Percentiles rank a stretch among this genome's conserved stretches.
Evolutionary conservation across 345 rosid genomes (phyloP).

Genomic region (Passiflora organensis): DNA sequence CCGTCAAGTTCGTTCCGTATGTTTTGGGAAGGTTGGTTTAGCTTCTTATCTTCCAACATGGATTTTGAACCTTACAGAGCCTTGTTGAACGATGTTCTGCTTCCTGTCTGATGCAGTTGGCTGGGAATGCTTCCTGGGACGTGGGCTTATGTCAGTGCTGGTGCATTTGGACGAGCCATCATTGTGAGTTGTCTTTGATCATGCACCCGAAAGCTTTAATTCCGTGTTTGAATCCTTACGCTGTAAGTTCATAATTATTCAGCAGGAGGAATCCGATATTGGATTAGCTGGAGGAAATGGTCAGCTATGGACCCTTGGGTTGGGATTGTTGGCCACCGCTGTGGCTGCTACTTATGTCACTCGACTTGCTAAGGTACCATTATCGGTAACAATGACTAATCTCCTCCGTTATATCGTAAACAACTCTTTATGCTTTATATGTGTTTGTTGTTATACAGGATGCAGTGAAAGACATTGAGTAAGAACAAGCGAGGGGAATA

Average conservation of each 20-base stretch:
- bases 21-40: slow-evolving; percentile 72
- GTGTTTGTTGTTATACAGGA: slow-evolving; percentile 38
- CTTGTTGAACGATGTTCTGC: background rate
- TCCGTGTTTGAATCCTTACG: background rate
- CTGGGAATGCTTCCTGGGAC: slow-evolving; percentile 98
- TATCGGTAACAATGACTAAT: background rate
- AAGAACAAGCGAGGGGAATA: slow-evolving; percentile 12
- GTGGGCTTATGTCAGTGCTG: slow-evolving; percentile 98
- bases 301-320: slow-evolving; percentile 71
- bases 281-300: slow-evolving; percentile 70
- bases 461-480: slow-evolving; percentile 64
- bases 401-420: background rate
- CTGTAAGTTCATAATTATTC: slow-evolving; percentile 9
- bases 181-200: slow-evolving; percentile 47
- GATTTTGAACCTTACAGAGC: background rate
- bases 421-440: background rate
- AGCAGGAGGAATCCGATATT: slow-evolving; percentile 85
- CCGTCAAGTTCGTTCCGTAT: slow-evolving; percentile 87
- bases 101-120: slow-evolving; percentile 57
- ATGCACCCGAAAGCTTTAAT: background rate
- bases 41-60: background rate
- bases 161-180: slow-evolving; percentile 91
- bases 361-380: slow-evolving; percentile 74
- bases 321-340: slow-evolving; percentile 78
- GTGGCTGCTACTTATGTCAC: slow-evolving; percentile 85